These are phyloP conservation scores for Fusarium austroafricanum DNA, from an alignment of 2,329 filamentous ascomycete species.

Conservation along the genomic window DNA sequence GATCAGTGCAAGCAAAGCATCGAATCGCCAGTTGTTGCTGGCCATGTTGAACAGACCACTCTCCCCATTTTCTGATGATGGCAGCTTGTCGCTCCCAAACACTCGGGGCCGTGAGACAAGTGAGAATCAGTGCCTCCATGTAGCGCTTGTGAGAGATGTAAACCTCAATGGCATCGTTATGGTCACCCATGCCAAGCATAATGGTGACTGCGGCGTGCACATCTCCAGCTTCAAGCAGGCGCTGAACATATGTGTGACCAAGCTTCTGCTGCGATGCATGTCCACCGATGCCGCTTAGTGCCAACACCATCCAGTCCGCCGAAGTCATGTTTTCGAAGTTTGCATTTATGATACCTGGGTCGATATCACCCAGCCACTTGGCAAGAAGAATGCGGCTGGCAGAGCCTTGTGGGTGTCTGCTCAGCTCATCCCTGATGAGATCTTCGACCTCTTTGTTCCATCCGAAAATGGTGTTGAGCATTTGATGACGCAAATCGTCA, in stretches of 20 bases:
- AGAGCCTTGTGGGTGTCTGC: slow-evolving; percentile 77
- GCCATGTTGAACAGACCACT: slow-evolving; percentile 86
- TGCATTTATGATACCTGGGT: slow-evolving; percentile 82
- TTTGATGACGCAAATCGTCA: slow-evolving; percentile 86
- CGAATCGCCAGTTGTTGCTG: slow-evolving; percentile 91
- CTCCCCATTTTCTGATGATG: slow-evolving; percentile 94
- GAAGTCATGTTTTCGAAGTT: slow-evolving; percentile 89
- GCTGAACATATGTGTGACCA: slow-evolving; percentile 89
- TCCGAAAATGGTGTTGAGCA: slow-evolving; percentile 94
- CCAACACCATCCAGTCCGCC: slow-evolving; percentile 96
- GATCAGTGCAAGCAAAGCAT: slow-evolving; percentile 91
- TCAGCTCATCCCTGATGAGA: slow-evolving; percentile 86
- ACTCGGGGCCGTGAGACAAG: slow-evolving; percentile 81
- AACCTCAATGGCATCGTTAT: slow-evolving; percentile 94
- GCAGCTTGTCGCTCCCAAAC: slow-evolving; percentile 94
- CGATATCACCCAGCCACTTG: slow-evolving; percentile 92
- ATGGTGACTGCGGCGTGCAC: slow-evolving; percentile 93
- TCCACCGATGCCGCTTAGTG: slow-evolving; percentile 86
- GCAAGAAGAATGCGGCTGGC: slow-evolving; percentile 83
- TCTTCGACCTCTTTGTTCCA: slow-evolving; percentile 89
- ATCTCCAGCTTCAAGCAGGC: slow-evolving; percentile 88
- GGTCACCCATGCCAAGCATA: slow-evolving; percentile 89
- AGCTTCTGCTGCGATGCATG: slow-evolving; percentile 85
- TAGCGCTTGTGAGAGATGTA: slow-evolving; percentile 92
- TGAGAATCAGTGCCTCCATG: slow-evolving; percentile 92